A percentile compares a stretch with the other conserved stretches of the same genome.
Evolutionary conservation across 75 land plant species (phyloP).

Genomic region (Pinus taeda): DNA sequence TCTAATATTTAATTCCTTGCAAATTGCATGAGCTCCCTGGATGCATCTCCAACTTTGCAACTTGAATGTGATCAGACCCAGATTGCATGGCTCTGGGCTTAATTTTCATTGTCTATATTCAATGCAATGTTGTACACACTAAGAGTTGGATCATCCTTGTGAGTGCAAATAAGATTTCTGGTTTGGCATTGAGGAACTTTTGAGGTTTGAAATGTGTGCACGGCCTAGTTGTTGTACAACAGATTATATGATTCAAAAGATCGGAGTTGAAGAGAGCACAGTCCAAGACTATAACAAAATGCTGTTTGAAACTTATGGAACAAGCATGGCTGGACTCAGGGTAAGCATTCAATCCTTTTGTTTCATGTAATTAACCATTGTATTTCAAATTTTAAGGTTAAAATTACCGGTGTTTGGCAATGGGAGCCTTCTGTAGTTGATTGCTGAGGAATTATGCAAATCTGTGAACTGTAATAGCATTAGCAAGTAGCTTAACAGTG

Average conservation of each 20-base stretch:
- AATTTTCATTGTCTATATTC: too few relatives aligned
- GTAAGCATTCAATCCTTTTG: conserved; percentile 21
- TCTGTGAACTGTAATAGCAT: too few relatives aligned
- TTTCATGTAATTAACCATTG: neutral
- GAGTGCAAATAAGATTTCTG: neutral
- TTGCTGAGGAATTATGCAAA: too few relatives aligned
- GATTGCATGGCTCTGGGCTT: too few relatives aligned
- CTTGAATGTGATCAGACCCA: too few relatives aligned
- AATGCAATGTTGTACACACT: too few relatives aligned
- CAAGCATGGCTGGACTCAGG: conserved; percentile 91
- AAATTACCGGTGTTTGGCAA: neutral
- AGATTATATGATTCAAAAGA: conserved; percentile 76
- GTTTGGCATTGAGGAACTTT: neutral
- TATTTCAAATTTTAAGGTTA: neutral
- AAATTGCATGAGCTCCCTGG: too few relatives aligned
- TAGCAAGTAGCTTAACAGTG: too few relatives aligned
- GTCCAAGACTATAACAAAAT: conserved; percentile 32
- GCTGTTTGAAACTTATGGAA: conserved; percentile 74
- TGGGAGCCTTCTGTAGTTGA: too few relatives aligned
- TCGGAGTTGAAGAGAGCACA: conserved; percentile 49
- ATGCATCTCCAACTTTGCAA: too few relatives aligned
- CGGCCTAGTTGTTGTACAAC: neutral
- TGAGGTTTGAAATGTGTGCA: neutral
- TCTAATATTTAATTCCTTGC: too few relatives aligned
- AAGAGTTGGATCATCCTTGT: too few relatives aligned